Percentiles rank a stretch among this genome's conserved stretches.
phyloP scores from a whole-genome alignment of 2,329 filamentous ascomycete genomes.

The Fusarium sp. region DNA sequence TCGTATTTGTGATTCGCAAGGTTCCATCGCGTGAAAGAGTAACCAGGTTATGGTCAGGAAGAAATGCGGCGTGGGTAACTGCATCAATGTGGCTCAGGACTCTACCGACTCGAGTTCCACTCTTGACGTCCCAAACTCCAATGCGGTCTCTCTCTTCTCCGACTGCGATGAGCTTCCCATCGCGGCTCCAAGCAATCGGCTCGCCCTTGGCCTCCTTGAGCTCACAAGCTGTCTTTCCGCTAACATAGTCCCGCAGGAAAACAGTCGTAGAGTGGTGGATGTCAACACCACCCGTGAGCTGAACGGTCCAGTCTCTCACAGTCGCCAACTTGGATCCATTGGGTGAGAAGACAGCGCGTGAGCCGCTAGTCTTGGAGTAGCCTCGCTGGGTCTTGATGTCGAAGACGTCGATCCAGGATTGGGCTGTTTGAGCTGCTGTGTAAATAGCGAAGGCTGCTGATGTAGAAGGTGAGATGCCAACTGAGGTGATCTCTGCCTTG shows the following conservation, averaged over 20 bases:
- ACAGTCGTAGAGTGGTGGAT: slow-evolving; percentile 51
- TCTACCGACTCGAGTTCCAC: slow-evolving; percentile 48
- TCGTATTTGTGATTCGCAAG: slow-evolving; percentile 53
- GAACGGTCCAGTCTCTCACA: slow-evolving; percentile 51
- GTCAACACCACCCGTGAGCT: slow-evolving; percentile 50
- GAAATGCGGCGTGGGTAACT: slow-evolving; percentile 56
- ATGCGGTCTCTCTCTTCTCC: slow-evolving; percentile 49
- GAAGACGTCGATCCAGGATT: slow-evolving; percentile 56
- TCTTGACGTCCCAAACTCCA: slow-evolving; percentile 53
- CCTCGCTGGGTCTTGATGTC: slow-evolving; percentile 46
- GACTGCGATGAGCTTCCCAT: slow-evolving; percentile 51
- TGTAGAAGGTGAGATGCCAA: slow-evolving; percentile 49
- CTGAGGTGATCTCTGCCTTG: slow-evolving; percentile 51
- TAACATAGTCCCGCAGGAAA: slow-evolving; percentile 50
- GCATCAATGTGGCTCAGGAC: slow-evolving; percentile 54
- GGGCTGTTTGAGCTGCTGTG: slow-evolving; percentile 47
- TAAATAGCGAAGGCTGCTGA: slow-evolving; percentile 51
- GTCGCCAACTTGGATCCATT: slow-evolving; percentile 46
- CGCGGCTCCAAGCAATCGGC: slow-evolving; percentile 53
- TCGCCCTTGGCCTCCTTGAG: slow-evolving; percentile 49
- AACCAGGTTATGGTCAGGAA: slow-evolving; percentile 51
- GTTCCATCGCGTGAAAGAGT: slow-evolving; percentile 56
- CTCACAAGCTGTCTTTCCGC: slow-evolving; percentile 51
- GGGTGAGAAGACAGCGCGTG: slow-evolving; percentile 50
- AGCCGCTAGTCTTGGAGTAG: slow-evolving; percentile 52